Evolutionary conservation across 2,329 filamentous ascomycete species (phyloP).

Genomic region (Neoarthrinium moseri): DNA sequence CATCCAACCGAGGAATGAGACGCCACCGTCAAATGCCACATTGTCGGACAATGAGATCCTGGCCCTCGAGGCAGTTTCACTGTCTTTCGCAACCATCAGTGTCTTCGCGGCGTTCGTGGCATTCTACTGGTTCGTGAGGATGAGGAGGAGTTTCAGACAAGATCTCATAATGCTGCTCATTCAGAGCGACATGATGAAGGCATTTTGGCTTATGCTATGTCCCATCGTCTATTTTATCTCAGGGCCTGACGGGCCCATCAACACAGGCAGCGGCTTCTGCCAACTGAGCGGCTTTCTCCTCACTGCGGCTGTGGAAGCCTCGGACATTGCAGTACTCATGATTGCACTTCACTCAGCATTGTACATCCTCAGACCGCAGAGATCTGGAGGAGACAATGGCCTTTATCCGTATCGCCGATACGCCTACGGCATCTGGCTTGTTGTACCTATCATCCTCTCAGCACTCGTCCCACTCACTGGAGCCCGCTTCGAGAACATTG

Average conservation of each 20-base stretch:
- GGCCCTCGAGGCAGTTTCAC: conserved; percentile 36
- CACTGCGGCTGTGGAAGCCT: conserved; percentile 64
- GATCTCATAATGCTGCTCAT: conserved; percentile 74
- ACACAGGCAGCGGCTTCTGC: conserved; percentile 56
- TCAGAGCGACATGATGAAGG: conserved; percentile 69
- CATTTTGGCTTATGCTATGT: conserved; percentile 66
- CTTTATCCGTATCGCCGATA: conserved; percentile 65
- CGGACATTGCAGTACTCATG: conserved; percentile 69
- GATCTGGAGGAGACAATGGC: conserved; percentile 53
- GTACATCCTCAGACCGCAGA: conserved; percentile 63
- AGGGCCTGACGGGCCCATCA: conserved; percentile 39
- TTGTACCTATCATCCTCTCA: conserved; percentile 59
- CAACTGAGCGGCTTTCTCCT: conserved; percentile 69
- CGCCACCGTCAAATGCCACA: background rate
- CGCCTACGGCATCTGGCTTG: conserved; percentile 56
- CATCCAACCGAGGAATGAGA: background rate
- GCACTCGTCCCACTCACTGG: conserved; percentile 28
- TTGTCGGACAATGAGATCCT: conserved; percentile 1
- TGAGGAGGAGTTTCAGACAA: conserved; percentile 73
- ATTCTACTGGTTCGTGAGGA: conserved; percentile 71
- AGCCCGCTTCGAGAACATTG: conserved; percentile 24
- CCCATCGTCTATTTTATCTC: conserved; percentile 55
- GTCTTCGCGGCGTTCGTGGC: conserved; percentile 54
- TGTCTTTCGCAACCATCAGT: conserved; percentile 50
- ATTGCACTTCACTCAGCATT: conserved; percentile 73